These are phyloP conservation scores for Pestalotiopsis sp. DNA, from an alignment of 2,329 filamentous ascomycete genomes.

Conservation along the genomic window DNA sequence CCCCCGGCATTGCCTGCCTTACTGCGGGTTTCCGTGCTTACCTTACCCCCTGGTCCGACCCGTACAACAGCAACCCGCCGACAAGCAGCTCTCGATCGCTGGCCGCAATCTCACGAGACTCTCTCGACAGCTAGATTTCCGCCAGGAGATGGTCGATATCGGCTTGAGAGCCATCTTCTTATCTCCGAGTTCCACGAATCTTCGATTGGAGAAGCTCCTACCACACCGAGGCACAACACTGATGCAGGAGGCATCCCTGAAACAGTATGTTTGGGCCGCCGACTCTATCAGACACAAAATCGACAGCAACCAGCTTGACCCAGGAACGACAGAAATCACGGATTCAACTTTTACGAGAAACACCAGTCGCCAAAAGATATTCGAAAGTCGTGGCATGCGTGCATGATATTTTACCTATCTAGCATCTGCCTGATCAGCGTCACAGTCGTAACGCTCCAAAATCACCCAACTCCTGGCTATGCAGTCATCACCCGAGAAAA, in stretches of 20 bases:
- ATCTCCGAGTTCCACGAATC: not conserved
- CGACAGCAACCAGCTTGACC: not conserved
- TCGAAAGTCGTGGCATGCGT: not conserved
- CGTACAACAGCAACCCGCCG: too few relatives aligned
- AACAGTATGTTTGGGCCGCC: not conserved
- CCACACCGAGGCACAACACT: not conserved
- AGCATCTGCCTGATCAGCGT: not conserved
- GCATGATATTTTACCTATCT: not conserved
- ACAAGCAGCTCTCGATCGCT: too few relatives aligned
- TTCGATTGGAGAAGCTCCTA: not conserved
- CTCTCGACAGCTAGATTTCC: too few relatives aligned
- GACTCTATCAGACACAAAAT: not conserved
- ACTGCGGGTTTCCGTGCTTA: too few relatives aligned
- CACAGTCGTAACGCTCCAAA: not conserved
- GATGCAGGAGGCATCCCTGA: not conserved
- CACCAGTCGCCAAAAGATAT: not conserved
- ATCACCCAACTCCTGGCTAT: conserved; percentile 27
- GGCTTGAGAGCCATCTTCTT: not conserved
- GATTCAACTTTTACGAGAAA: too few relatives aligned
- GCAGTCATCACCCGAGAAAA: conserved; percentile 19
- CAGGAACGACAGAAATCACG: too few relatives aligned
- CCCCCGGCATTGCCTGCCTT: too few relatives aligned
- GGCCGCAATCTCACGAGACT: too few relatives aligned
- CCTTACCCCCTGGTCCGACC: too few relatives aligned
- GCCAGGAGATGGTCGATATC: too few relatives aligned